These are phyloP conservation scores for Oryza brachyantha DNA, from an alignment of 176 grass and related monocot genomes.

Conservation along the genomic window DNA sequence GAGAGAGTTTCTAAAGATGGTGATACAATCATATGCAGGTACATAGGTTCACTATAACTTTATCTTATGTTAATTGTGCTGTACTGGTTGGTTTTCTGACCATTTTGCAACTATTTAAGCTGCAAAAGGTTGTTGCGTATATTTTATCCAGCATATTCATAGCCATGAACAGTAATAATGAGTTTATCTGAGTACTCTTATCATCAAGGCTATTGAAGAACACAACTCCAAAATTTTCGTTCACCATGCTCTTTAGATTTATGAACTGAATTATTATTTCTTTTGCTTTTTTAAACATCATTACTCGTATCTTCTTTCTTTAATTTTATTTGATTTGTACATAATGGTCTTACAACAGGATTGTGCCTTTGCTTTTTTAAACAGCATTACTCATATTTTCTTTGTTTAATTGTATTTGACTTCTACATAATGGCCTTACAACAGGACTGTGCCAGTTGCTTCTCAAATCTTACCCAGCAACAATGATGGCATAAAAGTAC, in stretches of 20 bases:
- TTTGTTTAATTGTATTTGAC: constrained; percentile 19
- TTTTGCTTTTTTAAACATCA: constrained; percentile 8
- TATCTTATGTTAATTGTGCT: constrained; percentile 15
- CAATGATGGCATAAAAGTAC: constrained; percentile 65
- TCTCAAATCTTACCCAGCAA: constrained; percentile 65
- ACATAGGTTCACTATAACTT: constrained; percentile 2
- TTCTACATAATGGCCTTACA: constrained; percentile 29
- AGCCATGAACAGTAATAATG: not conserved
- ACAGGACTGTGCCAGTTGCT: constrained; percentile 76
- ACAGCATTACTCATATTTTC: constrained; percentile 6
- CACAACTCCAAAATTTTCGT: not conserved
- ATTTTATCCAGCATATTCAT: not conserved
- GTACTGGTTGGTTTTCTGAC: not conserved
- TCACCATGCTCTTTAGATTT: constrained; percentile 2
- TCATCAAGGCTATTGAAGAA: constrained; percentile 17
- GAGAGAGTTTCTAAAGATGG: constrained; percentile 67
- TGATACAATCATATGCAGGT: constrained; percentile 77
- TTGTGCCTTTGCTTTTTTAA: constrained; percentile 29
- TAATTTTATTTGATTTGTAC: constrained; percentile 16
- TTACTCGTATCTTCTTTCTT: constrained; percentile 18
- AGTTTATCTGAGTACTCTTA: not conserved
- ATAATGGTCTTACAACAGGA: constrained; percentile 56
- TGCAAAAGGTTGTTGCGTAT: not conserved
- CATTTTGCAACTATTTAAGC: not conserved
- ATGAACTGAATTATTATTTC: constrained; percentile 1